Evolutionary conservation across 1,284 basidiomycete genomes (phyloP).

Genomic region (Apiotrichum sp.): DNA sequence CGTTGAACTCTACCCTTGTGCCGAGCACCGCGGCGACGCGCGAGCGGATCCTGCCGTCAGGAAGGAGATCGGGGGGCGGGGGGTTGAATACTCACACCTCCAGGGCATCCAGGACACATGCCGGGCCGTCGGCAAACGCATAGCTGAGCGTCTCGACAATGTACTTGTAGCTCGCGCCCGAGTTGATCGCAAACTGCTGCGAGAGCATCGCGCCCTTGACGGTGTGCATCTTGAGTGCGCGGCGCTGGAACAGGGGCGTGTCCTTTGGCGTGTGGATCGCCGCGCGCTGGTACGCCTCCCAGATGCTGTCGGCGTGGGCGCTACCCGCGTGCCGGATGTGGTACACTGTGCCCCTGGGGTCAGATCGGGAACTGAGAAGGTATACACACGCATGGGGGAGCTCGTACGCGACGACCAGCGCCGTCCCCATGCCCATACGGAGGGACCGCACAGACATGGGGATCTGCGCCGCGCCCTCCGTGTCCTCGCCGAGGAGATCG

Average conservation of each 20-base stretch:
- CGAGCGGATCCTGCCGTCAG: slow-evolving; percentile 21
- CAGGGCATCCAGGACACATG: slow-evolving; percentile 29
- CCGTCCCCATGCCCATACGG: no score
- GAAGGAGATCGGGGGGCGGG: no score
- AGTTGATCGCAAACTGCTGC: slow-evolving; percentile 43
- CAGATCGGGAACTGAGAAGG: neutral
- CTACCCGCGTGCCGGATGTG: slow-evolving; percentile 22
- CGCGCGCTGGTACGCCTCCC: slow-evolving; percentile 29
- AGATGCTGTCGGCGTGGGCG: slow-evolving; percentile 20
- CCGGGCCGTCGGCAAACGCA: slow-evolving; percentile 31
- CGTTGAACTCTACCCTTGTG: slow-evolving; percentile 31
- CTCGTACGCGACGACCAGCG: slow-evolving; percentile 10
- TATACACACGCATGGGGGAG: slow-evolving; percentile 11
- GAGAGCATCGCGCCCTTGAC: slow-evolving; percentile 27
- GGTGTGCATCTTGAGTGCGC: slow-evolving; percentile 21
- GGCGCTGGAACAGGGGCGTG: slow-evolving; percentile 32
- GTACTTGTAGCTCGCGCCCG: slow-evolving; percentile 42
- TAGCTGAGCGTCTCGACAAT: slow-evolving; percentile 35
- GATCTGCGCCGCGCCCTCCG: neutral
- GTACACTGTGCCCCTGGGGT: slow-evolving; percentile 25
- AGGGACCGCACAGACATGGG: neutral
- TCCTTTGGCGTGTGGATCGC: slow-evolving; percentile 16
- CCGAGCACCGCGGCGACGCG: slow-evolving; percentile 18
- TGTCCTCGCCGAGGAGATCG: slow-evolving; percentile 6
- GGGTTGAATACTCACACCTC: slow-evolving; percentile 23